A percentile compares a stretch with the other conserved stretches of the same genome.
Conservation (phyloP, 768 basidiomycete genomes). For the Boletus insuetus region DNA sequence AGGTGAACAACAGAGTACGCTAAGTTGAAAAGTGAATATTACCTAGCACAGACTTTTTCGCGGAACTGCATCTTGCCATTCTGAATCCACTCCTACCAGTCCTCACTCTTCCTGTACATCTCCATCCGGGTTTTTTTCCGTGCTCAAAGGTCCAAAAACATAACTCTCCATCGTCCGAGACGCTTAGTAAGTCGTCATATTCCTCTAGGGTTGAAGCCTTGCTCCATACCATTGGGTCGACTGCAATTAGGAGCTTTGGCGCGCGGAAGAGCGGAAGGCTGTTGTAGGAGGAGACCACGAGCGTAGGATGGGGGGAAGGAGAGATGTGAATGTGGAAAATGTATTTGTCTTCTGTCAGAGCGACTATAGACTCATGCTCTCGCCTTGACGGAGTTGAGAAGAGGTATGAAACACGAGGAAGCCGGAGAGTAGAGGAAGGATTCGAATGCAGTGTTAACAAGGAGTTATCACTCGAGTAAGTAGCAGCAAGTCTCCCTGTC, state of each 20-base stretch:
- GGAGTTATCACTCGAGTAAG: conserved; percentile 50
- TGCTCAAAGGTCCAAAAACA: conserved; percentile 79
- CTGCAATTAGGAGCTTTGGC: conserved; percentile 61
- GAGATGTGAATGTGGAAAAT: conserved; percentile 56
- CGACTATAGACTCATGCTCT: conserved; percentile 58
- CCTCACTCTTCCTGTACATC: conserved; percentile 67
- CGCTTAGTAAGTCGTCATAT: conserved; percentile 76
- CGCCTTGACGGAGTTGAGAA: conserved; percentile 62
- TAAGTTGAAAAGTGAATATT: conserved; percentile 24
- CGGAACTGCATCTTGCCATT: conserved; percentile 82
- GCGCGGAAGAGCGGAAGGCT: conserved; percentile 50
- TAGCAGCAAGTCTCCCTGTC: conserved; percentile 54
- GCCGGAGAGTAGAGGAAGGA: conserved; percentile 38
- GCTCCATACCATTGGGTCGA: conserved; percentile 89
- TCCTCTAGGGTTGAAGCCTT: conserved; percentile 42
- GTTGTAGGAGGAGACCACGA: conserved; percentile 48
- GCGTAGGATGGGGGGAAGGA: conserved; percentile 32
- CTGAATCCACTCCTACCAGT: conserved; percentile 65
- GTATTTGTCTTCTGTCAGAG: conserved; percentile 57
- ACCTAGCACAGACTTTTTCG: conserved; percentile 91
- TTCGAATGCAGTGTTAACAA: conserved; percentile 53
- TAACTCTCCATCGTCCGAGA: conserved; percentile 74
- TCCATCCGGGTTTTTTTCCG: conserved; percentile 44
- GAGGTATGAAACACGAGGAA: conserved; percentile 56
- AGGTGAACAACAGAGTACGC: conserved; percentile 1